Percentiles rank a stretch among this genome's conserved stretches.
Conservation (phyloP, 2,329 filamentous ascomycete species). For the Aspergillus texensis region DNA sequence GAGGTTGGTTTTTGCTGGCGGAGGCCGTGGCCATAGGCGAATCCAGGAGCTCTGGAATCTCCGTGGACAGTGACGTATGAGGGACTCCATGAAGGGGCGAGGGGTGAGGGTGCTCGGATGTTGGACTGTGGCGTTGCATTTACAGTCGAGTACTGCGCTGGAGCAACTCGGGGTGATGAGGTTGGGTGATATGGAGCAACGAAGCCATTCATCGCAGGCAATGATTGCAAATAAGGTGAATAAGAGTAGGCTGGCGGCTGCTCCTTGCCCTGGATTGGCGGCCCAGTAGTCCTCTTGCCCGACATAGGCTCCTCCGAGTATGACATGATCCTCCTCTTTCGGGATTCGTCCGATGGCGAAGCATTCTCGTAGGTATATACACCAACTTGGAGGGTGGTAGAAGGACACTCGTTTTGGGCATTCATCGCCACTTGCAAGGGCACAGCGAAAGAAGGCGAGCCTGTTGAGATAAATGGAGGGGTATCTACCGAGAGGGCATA, state of each 20-base stretch:
- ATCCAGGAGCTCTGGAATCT: conserved; percentile 47
- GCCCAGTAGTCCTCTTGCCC: conserved; percentile 50
- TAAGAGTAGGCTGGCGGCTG: conserved; percentile 57
- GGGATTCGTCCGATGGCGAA: conserved; percentile 44
- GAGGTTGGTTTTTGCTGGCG: conserved; percentile 48
- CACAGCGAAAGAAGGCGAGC: conserved; percentile 58
- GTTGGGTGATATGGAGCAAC: conserved; percentile 40
- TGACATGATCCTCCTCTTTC: conserved; percentile 60
- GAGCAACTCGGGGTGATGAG: conserved; percentile 45
- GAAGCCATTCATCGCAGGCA: conserved; percentile 45
- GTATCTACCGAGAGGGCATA: conserved; percentile 75
- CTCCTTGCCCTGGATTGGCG: conserved; percentile 52
- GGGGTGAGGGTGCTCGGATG: conserved; percentile 53
- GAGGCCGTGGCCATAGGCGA: conserved; percentile 42
- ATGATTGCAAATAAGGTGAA: conserved; percentile 55
- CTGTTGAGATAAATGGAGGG: conserved; percentile 64
- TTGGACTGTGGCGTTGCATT: conserved; percentile 46
- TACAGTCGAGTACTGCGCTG: conserved; percentile 45
- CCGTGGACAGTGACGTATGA: conserved; percentile 51
- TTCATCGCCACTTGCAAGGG: conserved; percentile 64
- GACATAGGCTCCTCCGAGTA: conserved; percentile 55
- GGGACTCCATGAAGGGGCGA: conserved; percentile 51
- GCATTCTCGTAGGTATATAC: conserved; percentile 63
- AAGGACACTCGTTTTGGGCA: conserved; percentile 55
- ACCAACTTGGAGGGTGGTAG: conserved; percentile 59